Evolutionary conservation across 2,329 filamentous ascomycete species (phyloP), one percentile per base, ranked within the genome.

Genomic region (Cercospora sp.): DNA sequence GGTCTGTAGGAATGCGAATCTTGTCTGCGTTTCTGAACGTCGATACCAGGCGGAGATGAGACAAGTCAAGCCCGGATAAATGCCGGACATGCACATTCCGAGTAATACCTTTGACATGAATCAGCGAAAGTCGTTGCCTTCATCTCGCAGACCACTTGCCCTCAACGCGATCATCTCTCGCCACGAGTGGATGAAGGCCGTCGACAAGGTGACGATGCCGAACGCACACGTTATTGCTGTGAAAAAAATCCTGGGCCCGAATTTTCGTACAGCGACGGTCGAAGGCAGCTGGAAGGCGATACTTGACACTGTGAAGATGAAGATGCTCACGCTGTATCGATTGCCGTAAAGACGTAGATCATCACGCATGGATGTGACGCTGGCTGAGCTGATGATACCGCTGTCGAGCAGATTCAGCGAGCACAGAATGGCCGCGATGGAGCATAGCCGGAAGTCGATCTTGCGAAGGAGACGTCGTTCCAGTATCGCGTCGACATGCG

Each of bases 261-360:
- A 82, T 1, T 86, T 84, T 58, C 90, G 84, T 30, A 91, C 87
- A 1, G 88, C 86, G 55, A 91, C 83, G 0, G 89, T 91, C 1
- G 87, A 88, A 0, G 90, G 90, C 7, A 91, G 80, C 76, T 91
- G 89, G 74, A 90, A 91, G 9, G 84, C 84, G 48, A 92, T 89
- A 73, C 85, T 88, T 5, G 89, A 83, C 65, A 91, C 84, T 9
- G 89, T 91, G 78, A 91, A 91, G 76, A 91, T 90, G 80, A 91
- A 90, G 66, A 92, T 91, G 23, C 88, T 85, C 4, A 91, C 85
- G 1, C 87, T 90, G 72, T 90, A 92, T 45, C 89, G 83, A 70
- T 89, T 87, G 23, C 89, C 89, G 9, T 87, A 83, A 12, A 92
- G 81, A 16, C 85, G 83, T 51, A 92, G 81, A 74, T 92, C 89